These are phyloP conservation scores for Ocimum tenuiflorum DNA, from an alignment of 257 asterid genomes.

Conservation along the genomic window DNA sequence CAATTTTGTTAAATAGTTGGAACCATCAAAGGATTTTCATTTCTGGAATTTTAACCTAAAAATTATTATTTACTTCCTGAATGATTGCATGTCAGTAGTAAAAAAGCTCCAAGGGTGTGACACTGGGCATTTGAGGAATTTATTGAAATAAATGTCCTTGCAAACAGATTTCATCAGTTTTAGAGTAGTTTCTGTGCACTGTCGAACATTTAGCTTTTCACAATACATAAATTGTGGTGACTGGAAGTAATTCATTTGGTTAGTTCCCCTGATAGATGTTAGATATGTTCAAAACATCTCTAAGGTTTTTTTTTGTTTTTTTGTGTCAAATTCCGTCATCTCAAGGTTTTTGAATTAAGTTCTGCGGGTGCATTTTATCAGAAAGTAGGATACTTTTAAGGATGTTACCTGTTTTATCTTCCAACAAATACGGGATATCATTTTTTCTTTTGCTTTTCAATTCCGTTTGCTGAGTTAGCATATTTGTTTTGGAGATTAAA, in stretches of 20 bases:
- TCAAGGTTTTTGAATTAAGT: not conserved
- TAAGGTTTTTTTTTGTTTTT: not conserved
- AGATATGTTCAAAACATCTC: not conserved
- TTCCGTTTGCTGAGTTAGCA: not conserved
- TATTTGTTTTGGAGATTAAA: not conserved
- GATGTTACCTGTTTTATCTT: not conserved
- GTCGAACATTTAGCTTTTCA: not conserved
- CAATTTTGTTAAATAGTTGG: not conserved
- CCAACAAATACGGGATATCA: not conserved
- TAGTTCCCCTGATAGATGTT: not conserved
- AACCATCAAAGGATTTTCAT: not conserved
- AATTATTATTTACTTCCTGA: not conserved
- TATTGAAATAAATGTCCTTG: not conserved
- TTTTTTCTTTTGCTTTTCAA: not conserved
- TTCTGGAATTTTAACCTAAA: not conserved
- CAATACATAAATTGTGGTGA: not conserved
- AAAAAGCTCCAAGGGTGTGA: not conserved
- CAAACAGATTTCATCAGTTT: not conserved
- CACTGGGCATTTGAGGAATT: not conserved
- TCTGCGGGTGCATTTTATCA: not conserved
- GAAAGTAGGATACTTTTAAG: not conserved
- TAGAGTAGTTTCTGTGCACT: not conserved
- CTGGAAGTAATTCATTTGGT: conserved; percentile 6
- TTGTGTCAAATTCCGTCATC: no score
- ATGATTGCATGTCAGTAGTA: not conserved